A percentile compares a stretch with the other conserved stretches of the same genome.
Conservation (phyloP, 2,329 filamentous ascomycete species). For the Cladosporium sp. region DNA sequence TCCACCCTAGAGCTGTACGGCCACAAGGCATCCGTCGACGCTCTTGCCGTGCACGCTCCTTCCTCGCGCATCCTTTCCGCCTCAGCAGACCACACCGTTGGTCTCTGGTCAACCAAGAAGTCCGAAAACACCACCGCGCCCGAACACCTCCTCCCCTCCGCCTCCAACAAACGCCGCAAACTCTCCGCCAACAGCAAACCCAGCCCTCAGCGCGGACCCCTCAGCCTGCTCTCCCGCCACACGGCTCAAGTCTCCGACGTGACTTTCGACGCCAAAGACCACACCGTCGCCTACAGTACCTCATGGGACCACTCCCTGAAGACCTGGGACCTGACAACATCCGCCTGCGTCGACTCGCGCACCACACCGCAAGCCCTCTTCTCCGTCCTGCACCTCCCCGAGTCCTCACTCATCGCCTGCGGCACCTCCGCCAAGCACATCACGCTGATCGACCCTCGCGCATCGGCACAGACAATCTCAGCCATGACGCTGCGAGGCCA, state of each 20-base stretch:
- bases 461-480: slow-evolving; percentile 67
- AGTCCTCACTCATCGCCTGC: slow-evolving; percentile 60
- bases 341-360: slow-evolving; percentile 71
- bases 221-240: slow-evolving; percentile 69
- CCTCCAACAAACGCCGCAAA: slow-evolving; percentile 72
- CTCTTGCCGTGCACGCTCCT: slow-evolving; percentile 66
- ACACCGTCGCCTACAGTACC: slow-evolving; percentile 83
- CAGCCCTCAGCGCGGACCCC: slow-evolving; percentile 67
- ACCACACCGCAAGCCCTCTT: slow-evolving; percentile 80
- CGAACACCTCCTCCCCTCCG: slow-evolving; percentile 61
- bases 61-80: slow-evolving; percentile 79
- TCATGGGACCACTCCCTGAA: slow-evolving; percentile 88
- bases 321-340: slow-evolving; percentile 85
- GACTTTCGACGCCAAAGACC: slow-evolving; percentile 78
- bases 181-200: slow-evolving; percentile 42
- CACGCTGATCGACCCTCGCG: slow-evolving; percentile 86
- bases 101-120: slow-evolving; percentile 83
- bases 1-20: slow-evolving; percentile 78
- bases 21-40: slow-evolving; percentile 70
- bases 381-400: slow-evolving; percentile 68
- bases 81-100: slow-evolving; percentile 75
- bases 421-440: slow-evolving; percentile 84
- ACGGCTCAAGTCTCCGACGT: slow-evolving; percentile 70
- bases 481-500: slow-evolving; percentile 92
- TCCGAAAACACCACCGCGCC: slow-evolving; percentile 70